Conservation (phyloP, 1,284 basidiomycete species). For the Ustilago bromivora region DNA sequence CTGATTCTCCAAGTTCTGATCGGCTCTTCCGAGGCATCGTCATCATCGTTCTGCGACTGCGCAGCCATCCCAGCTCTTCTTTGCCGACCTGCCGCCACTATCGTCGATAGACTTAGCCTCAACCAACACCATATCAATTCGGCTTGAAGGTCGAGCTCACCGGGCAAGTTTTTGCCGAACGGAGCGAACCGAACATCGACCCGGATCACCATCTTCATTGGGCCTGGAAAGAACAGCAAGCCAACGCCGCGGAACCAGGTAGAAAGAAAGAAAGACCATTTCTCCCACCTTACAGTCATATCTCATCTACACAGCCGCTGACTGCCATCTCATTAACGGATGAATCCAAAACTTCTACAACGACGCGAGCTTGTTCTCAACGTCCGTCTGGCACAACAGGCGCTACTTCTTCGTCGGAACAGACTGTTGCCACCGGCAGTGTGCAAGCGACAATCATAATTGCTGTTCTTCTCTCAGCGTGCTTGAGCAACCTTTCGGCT, state of each 20-base stretch:
- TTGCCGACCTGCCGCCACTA: neutral
- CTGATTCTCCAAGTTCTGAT: neutral
- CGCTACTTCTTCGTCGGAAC: neutral
- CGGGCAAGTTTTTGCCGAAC: neutral
- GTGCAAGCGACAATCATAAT: neutral
- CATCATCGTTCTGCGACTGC: neutral
- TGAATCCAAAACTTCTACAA: neutral
- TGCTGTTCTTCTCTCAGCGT: neutral
- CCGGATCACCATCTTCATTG: neutral
- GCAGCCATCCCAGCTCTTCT: neutral
- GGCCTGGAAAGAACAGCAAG: neutral
- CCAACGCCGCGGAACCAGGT: neutral
- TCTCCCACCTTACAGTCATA: neutral
- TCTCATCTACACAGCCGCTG: neutral
- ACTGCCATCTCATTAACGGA: neutral
- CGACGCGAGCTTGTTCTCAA: neutral
- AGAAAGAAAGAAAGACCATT: neutral
- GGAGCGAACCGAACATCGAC: neutral
- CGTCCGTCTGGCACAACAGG: neutral
- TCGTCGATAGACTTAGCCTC: neutral
- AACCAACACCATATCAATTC: neutral
- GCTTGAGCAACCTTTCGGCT: neutral
- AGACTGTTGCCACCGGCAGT: neutral
- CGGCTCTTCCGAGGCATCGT: slow-evolving; percentile 1
- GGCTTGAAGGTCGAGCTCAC: neutral